Conservation (phyloP, 2,329 filamentous ascomycete species). For the Emydomyces testavorans region DNA sequence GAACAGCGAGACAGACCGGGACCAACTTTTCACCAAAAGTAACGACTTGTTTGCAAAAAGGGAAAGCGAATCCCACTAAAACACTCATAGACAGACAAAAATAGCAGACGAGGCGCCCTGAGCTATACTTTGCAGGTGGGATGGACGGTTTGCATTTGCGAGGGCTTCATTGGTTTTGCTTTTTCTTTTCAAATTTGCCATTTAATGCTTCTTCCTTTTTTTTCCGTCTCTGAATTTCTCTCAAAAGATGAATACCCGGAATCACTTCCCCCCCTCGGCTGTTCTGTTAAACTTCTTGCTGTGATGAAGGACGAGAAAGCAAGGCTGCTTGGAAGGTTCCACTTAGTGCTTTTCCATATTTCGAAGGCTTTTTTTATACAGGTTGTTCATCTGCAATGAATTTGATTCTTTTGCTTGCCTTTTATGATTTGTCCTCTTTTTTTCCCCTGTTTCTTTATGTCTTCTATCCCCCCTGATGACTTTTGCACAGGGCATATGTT, state of each 20-base stretch:
- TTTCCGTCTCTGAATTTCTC: conserved; percentile 7
- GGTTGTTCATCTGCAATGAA: conserved; percentile 2
- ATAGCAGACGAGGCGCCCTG: conserved; percentile 9
- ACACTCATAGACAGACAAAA: conserved; percentile 9
- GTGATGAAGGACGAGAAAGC: neutral
- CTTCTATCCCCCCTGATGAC: neutral
- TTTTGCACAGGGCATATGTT: conserved; percentile 4
- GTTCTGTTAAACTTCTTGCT: neutral
- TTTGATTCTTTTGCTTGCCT: conserved; percentile 12
- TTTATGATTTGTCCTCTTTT: neutral
- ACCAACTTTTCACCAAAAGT: conserved; percentile 1
- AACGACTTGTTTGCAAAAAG: conserved; percentile 8
- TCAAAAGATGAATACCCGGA: conserved; percentile 11
- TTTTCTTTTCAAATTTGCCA: conserved; percentile 12
- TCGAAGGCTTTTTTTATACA: neutral
- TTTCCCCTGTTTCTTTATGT: neutral
- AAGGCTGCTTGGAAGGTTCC: conserved; percentile 1
- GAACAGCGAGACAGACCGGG: neutral
- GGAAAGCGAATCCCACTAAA: conserved; percentile 1
- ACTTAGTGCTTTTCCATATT: neutral
- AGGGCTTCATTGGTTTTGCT: conserved; percentile 16
- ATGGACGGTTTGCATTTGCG: conserved; percentile 17
- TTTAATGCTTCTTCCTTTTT: conserved; percentile 1
- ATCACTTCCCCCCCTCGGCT: conserved; percentile 8
- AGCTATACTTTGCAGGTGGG: conserved; percentile 17